Percentiles rank a stretch among this genome's conserved stretches.
Evolutionary conservation across 108 stramenopile genomes (phyloP).

Genomic region (Skeletonema costatum): DNA sequence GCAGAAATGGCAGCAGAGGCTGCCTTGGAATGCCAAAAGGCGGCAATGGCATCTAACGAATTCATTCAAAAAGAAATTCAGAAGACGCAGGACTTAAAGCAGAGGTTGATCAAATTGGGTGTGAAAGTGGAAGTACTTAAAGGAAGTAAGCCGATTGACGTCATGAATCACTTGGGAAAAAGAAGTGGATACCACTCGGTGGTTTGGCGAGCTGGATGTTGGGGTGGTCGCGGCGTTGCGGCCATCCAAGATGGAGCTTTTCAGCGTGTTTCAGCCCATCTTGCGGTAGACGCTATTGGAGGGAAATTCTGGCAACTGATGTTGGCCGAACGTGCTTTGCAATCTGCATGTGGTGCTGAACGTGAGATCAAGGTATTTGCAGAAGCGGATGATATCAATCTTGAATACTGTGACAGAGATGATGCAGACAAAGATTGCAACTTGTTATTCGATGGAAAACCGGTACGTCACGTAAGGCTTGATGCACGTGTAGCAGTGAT

Average conservation of each 20-base stretch:
- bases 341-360: constrained; percentile 85
- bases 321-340: constrained; percentile 85
- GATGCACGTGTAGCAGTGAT: constrained; percentile 72
- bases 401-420: constrained; percentile 86
- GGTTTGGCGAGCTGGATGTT: constrained; percentile 88
- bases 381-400: constrained; percentile 72
- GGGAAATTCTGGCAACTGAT: constrained; percentile 91
- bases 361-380: constrained; percentile 84
- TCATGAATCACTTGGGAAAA: constrained; percentile 84
- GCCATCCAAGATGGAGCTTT: constrained; percentile 85
- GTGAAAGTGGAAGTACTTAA: constrained; percentile 73
- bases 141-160: constrained; percentile 78
- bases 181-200: constrained; percentile 77
- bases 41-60: constrained; percentile 66
- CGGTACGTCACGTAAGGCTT: constrained; percentile 83
- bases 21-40: constrained; percentile 69
- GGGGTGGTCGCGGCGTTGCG: constrained; percentile 67
- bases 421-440: constrained; percentile 77
- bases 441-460: constrained; percentile 75
- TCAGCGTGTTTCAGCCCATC: constrained; percentile 85
- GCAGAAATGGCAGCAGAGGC: constrained; percentile 80
- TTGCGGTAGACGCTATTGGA: constrained; percentile 85
- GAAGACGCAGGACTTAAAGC: constrained; percentile 63
- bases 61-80: constrained; percentile 73
- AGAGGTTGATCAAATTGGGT: constrained; percentile 58